Evolutionary conservation across 331 rosid species (phyloP).

Genomic region (Stylosanthes scabra): DNA sequence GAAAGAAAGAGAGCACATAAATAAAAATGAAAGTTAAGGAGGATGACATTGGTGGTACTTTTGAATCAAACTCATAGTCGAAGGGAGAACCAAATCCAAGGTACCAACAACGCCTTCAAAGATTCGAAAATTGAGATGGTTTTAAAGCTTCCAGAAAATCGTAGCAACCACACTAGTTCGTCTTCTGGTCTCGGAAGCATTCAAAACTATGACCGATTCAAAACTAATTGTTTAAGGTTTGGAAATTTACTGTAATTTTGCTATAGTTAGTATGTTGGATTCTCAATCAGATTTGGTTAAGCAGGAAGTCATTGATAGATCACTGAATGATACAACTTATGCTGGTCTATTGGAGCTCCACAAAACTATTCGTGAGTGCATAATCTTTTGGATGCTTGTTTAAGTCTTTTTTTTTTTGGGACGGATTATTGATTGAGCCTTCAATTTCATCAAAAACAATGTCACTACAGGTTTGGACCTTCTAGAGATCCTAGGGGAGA

Average conservation of each 20-base stretch:
- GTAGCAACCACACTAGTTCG: too few species aligned
- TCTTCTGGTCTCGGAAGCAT: too few species aligned
- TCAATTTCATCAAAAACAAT: constrained; percentile 28
- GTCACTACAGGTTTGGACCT: constrained; percentile 85
- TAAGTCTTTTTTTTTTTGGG: not conserved
- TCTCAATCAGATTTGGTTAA: constrained; percentile 17
- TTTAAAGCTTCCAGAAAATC: too few species aligned
- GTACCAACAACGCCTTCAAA: too few species aligned
- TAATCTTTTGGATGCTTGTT: not conserved
- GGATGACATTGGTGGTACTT: too few species aligned
- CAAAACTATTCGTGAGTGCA: constrained; percentile 83
- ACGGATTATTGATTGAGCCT: not conserved
- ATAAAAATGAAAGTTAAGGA: too few species aligned
- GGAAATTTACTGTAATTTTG: not conserved
- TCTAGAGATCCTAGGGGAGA: constrained; percentile 97
- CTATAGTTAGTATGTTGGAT: not conserved
- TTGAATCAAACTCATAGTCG: too few species aligned
- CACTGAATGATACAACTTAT: constrained; percentile 91
- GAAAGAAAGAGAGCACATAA: too few species aligned
- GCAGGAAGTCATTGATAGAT: constrained; percentile 87
- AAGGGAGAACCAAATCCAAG: too few species aligned
- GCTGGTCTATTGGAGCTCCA: constrained; percentile 95
- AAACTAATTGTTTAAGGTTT: not conserved
- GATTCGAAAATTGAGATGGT: too few species aligned
- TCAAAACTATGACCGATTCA: too few species aligned